Percentiles rank a stretch among this genome's conserved stretches.
These are phyloP conservation scores for Talaromyces sp. DNA, from an alignment of 2,329 filamentous ascomycete species.

Conservation along the genomic window DNA sequence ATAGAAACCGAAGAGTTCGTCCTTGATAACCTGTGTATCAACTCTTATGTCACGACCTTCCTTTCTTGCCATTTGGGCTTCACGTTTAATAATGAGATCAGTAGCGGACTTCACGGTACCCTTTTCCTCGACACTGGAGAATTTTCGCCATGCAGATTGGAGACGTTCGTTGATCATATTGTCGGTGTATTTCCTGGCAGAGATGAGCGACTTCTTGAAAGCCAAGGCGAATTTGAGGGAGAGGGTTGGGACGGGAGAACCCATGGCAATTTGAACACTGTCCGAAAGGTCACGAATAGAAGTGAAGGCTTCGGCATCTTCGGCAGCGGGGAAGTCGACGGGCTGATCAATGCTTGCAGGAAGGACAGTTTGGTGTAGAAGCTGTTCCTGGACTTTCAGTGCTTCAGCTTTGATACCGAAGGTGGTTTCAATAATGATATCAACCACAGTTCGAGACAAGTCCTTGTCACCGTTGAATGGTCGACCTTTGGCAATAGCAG, in stretches of 20 bases:
- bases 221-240: not conserved
- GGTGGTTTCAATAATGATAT: not conserved
- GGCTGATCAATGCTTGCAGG: not conserved
- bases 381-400: not conserved
- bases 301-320: not conserved
- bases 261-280: not conserved
- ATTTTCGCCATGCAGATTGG: not conserved
- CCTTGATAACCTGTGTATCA: not conserved
- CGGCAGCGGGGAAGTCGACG: not conserved
- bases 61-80: constrained; percentile 10
- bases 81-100: constrained; percentile 35
- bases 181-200: not conserved
- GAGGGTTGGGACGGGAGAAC: not conserved
- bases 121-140: not conserved
- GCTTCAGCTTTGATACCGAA: not conserved
- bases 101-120: constrained; percentile 17
- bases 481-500: not conserved
- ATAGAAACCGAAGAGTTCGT: constrained; percentile 33
- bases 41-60: not conserved
- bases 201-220: not conserved
- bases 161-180: not conserved
- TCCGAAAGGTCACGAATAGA: not conserved
- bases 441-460: not conserved
- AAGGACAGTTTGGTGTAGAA: not conserved
- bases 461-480: not conserved